Evolutionary conservation across 495 filamentous ascomycete genomes (phyloP), one percentile per base, ranked within the genome.

Genomic region (Penicillium arizonense): DNA sequence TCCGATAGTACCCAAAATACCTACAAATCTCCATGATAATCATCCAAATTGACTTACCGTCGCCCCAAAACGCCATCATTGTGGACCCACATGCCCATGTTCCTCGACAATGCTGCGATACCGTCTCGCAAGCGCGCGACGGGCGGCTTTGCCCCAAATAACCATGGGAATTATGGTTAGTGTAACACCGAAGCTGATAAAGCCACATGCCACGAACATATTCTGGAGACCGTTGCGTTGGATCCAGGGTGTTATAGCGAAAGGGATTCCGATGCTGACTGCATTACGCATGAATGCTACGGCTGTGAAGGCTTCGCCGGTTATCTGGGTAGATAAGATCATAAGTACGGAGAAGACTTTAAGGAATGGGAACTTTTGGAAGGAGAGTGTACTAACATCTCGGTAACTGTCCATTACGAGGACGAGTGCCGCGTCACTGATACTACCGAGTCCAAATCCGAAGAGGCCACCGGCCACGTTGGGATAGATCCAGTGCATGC

Each of bases 401-500:
- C 53, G 52, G 36, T 72, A 70, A 43, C 67, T 70, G 39, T 73
- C 70, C 42, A 70, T 70, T 3, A 73, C 64, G 9, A 70, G 38
- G 9, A 69, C 70, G 48, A 73, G 52, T n/a, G 56, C 47, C 2
- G 63, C 68, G 35, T 70, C 67, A 37, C 61, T 58, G 34, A 73
- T 65, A 55, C 59, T 63, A 6, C 68, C 70, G 0, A 72, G 57
- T 5, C 68, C 70, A 38, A 71, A 70, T 1, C 62, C 68, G 28
- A 72, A 72, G 0, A 73, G 45, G 3, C 53, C 68, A n/a, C 68
- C 70, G 4, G 51, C 68, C 8, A 70, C 37, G 30, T 56, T 64
- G 4, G 64, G 63, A 20, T 57, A 58, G 11, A 71, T 72, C 68
- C 70, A 73, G 37, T 69, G 68, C 68, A 71, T 68, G 0, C 66